Conservation (phyloP, 805 yeast species). For the Spathaspora girioi region DNA sequence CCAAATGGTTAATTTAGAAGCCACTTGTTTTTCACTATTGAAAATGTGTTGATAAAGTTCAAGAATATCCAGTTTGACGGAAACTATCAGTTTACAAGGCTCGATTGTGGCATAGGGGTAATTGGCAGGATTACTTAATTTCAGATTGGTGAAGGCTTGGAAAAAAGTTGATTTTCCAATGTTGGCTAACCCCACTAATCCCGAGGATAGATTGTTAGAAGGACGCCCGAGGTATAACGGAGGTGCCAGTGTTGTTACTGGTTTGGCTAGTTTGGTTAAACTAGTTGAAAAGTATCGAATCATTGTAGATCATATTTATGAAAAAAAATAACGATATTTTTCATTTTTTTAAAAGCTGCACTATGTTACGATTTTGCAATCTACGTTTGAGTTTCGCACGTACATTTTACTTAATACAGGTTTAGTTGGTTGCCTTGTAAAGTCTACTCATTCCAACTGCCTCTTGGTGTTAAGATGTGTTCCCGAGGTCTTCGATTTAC, state of each 20-base stretch:
- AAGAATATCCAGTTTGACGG: slow-evolving; percentile 50
- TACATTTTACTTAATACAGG: too few relatives aligned
- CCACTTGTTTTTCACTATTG: slow-evolving; percentile 47
- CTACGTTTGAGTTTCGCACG: too few relatives aligned
- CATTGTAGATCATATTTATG: background rate
- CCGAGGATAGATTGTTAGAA: slow-evolving; percentile 35
- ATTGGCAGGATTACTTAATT: slow-evolving; percentile 52
- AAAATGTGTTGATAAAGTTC: slow-evolving; percentile 46
- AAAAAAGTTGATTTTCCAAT: slow-evolving; percentile 48
- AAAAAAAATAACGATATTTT: background rate
- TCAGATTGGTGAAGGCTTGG: slow-evolving; percentile 56
- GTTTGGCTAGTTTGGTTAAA: background rate
- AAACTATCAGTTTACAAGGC: slow-evolving; percentile 60
- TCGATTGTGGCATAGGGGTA: slow-evolving; percentile 76
- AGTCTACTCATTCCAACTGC: too few relatives aligned
- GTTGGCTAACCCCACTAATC: slow-evolving; percentile 62
- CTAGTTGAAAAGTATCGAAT: background rate
- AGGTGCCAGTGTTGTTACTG: background rate
- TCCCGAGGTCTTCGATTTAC: too few relatives aligned
- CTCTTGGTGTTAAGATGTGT: too few relatives aligned
- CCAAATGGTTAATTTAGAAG: slow-evolving; percentile 53
- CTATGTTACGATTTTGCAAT: too few relatives aligned
- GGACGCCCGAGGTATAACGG: slow-evolving; percentile 23
- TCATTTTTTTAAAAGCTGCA: too few relatives aligned
- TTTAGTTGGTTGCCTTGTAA: too few relatives aligned